Base-by-base conservation (phyloP, 257 asterid genomes). In the Solanum chmielewskii region DNA sequence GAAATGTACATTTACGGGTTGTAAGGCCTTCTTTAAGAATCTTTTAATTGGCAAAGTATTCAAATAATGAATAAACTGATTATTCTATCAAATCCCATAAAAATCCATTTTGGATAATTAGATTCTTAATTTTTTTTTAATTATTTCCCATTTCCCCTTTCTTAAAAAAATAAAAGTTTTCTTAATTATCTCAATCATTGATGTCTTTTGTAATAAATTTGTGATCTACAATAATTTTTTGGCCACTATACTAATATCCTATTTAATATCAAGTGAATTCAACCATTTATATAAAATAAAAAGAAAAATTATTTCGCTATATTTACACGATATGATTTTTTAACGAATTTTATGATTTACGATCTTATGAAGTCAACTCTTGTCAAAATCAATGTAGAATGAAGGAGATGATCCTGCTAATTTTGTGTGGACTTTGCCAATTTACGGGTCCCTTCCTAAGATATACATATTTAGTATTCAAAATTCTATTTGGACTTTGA, bases 1-100 rank as follows among this genome's bases (percentile, higher is more conserved):
- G 89, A 89, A 27, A 86, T 89, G 91, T 89, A 89, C 91, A 89
- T 84, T 89, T 89, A 89, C 86, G 93, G 92, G 88, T 59, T 85
- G 90, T 89, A 83, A 87, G 88, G 90, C 87, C 71, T 77, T 86
- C 88, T 87, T 73, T 33, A 69, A 85, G 89, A 90, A 88, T 88
- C 86, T 78, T 76, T 86, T 89, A 60, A 88, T 74, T 84, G 88
- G 87, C 85, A 81, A 87, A 87, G 90, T 90, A 85, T 87, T 37
- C 86, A 87, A 45, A 31, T 83, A 37, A 59, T 70, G 66, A 70
- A 25, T 41, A 86, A 81, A 82, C 42, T 81, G 42, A 89, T 87
- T 71, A 81, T 83, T 89, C 88, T 83, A 75, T 78, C 80, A 85
- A 88, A 77, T 86, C 85, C 81, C 66, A 25, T 71, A 76, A 52